Evolutionary conservation across 805 yeast species (phyloP).

Genomic region (Phaffomyces thermotolerans): DNA sequence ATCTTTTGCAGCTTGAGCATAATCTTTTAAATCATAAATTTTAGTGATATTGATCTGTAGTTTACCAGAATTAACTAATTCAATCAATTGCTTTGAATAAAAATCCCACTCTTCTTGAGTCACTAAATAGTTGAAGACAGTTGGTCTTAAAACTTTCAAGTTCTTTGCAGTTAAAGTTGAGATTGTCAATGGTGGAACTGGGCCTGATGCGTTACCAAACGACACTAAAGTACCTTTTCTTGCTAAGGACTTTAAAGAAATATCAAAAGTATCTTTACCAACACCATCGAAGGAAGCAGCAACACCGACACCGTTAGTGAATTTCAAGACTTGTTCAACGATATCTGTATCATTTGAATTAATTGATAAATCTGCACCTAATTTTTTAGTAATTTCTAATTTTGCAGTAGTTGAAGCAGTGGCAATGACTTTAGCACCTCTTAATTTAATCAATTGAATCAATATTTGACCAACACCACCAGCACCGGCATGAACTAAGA

Average conservation of each 20-base stretch:
- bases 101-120: conserved; percentile 50
- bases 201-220: conserved; percentile 84
- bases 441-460: conserved; percentile 50
- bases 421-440: conserved; percentile 81
- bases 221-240: conserved; percentile 70
- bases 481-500: conserved; percentile 87
- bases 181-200: conserved; percentile 62
- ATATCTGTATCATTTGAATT: conserved; percentile 50
- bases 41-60: conserved; percentile 46
- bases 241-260: conserved; percentile 52
- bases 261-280: conserved; percentile 71
- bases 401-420: conserved; percentile 75
- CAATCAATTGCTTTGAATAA: conserved; percentile 35
- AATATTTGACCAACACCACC: conserved; percentile 85
- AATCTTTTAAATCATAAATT: conserved; percentile 55
- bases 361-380: conserved; percentile 74
- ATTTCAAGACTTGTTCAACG: conserved; percentile 44
- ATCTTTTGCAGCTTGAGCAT: conserved; percentile 50
- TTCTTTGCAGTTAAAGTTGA: conserved; percentile 50
- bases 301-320: conserved; percentile 64
- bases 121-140: conserved; percentile 43
- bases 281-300: conserved; percentile 64
- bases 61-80: conserved; percentile 37
- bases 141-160: conserved; percentile 60
- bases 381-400: conserved; percentile 50